These are phyloP conservation scores for Salix viminalis DNA, from an alignment of 345 rosid genomes.

Conservation along the genomic window DNA sequence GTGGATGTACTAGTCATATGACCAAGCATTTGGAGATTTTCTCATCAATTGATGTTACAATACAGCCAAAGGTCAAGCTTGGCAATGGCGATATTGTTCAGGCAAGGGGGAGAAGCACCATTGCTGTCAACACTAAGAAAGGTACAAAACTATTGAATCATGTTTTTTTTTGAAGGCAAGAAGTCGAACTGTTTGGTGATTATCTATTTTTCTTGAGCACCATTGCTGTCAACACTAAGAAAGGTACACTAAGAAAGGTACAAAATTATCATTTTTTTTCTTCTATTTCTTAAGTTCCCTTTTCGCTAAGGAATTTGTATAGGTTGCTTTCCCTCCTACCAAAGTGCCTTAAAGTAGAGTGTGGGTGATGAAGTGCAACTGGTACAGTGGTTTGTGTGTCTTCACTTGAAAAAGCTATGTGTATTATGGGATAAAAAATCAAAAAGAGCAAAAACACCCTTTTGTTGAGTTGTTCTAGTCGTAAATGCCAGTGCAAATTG, in stretches of 20 bases:
- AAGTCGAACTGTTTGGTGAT: no score
- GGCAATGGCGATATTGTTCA: background rate
- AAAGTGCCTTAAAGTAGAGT: background rate
- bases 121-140: background rate
- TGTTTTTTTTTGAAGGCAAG: no score
- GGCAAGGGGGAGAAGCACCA: background rate
- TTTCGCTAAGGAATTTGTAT: background rate
- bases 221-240: no score
- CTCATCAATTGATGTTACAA: background rate
- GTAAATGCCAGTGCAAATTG: background rate
- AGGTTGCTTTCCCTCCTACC: no score
- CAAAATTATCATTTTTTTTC: no score
- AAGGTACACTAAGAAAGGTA: no score
- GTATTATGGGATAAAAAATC: background rate
- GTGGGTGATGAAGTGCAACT: background rate
- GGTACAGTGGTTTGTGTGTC: conserved; percentile 17
- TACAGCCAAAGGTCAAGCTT: background rate
- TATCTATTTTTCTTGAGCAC: no score
- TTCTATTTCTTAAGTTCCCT: background rate
- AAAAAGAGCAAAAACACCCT: background rate
- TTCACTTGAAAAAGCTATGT: conserved; percentile 10
- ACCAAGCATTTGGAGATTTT: background rate
- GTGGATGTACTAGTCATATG: background rate
- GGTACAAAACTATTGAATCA: background rate
- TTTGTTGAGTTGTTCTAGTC: background rate